These are phyloP conservation scores for Aquilaria agallochum DNA, from an alignment of 441 rosid genomes.

Conservation along the genomic window DNA sequence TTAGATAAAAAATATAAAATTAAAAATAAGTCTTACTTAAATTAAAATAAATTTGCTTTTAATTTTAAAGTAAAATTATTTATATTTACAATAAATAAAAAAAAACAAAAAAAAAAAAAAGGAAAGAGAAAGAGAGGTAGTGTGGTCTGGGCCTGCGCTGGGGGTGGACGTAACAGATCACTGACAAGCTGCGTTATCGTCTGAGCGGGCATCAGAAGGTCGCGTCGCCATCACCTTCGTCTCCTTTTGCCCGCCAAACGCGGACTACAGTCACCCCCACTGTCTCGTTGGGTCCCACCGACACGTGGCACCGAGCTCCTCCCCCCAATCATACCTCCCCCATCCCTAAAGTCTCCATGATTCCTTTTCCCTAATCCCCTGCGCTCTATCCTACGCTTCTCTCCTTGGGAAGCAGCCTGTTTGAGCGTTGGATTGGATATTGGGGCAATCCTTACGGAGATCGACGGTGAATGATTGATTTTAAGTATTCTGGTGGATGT, in stretches of 20 bases:
- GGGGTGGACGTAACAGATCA: constrained; percentile 38
- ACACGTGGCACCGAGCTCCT: constrained; percentile 11
- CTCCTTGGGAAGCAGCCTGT: not conserved
- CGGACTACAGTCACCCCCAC: constrained; percentile 50
- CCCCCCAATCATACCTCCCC: not conserved
- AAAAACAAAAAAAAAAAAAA: not conserved
- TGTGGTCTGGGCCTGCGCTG: too few species aligned
- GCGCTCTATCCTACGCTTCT: not conserved
- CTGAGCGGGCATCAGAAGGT: constrained; percentile 17
- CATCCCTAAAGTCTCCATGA: too few species aligned
- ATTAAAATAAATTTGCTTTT: too few species aligned
- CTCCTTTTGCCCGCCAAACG: constrained; percentile 48
- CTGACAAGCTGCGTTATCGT: constrained; percentile 24
- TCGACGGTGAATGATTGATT: not conserved
- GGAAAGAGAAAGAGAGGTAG: not conserved
- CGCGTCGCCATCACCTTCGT: constrained; percentile 39
- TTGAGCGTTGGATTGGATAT: not conserved
- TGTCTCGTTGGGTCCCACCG: not conserved
- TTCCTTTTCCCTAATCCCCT: not conserved
- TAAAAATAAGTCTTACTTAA: too few species aligned
- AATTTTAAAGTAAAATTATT: not conserved
- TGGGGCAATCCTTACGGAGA: too few species aligned
- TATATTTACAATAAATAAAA: not conserved
- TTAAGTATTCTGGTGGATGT: too few species aligned
- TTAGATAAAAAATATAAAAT: too few species aligned